Conservation (phyloP, 352 stramenopile species). For the Globisporangium megalacanthum region DNA sequence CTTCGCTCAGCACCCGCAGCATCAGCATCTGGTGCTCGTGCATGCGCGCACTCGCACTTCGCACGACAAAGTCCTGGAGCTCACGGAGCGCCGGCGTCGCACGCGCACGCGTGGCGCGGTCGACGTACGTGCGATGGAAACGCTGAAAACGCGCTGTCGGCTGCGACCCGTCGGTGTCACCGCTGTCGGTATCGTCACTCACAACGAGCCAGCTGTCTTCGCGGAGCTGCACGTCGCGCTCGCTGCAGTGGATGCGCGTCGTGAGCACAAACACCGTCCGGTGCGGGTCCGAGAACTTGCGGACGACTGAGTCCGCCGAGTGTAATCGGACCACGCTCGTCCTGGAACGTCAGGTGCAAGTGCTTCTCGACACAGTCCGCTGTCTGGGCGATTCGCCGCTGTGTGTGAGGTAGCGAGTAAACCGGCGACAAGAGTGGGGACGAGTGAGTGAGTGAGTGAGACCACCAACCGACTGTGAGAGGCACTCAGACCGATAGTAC, state of each 20-base stretch:
- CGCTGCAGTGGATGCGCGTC: not conserved
- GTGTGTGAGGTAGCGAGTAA: not conserved
- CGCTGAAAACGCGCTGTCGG: not conserved
- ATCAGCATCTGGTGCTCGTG: constrained; percentile 2
- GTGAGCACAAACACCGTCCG: not conserved
- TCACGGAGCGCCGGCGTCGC: not conserved
- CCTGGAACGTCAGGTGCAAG: not conserved
- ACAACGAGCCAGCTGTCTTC: constrained; percentile 1
- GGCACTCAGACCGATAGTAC: not conserved
- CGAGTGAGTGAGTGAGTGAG: too few relatives aligned
- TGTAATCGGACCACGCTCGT: not conserved
- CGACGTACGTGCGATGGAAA: not conserved
- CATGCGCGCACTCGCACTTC: not conserved
- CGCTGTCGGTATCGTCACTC: not conserved
- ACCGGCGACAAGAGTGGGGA: not conserved
- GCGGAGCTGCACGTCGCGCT: not conserved
- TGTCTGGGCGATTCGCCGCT: not conserved
- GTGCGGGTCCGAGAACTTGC: not conserved
- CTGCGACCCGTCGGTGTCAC: not conserved
- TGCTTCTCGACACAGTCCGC: constrained; percentile 3
- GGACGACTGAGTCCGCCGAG: not conserved
- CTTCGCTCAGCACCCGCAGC: not conserved
- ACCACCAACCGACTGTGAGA: too few relatives aligned
- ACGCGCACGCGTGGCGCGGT: not conserved
- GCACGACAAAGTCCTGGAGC: not conserved